phyloP scores from a whole-genome alignment of 129 eudicot species.

The Scalesia atractyloides region DNA sequence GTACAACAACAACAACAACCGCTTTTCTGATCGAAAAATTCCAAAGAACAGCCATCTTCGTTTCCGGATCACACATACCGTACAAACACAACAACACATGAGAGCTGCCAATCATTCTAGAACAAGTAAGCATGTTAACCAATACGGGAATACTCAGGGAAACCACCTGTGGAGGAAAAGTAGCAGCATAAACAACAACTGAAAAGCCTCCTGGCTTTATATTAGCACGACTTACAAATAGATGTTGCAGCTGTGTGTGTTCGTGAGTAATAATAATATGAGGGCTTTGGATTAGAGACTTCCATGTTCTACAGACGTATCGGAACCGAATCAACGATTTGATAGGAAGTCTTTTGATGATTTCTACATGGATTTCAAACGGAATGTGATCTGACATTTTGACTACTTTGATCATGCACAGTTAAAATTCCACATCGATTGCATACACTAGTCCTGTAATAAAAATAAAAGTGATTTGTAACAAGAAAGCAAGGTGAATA shows the following conservation, averaged over 20 bases:
- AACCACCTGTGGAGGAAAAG: not conserved
- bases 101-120: not conserved
- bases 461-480: too few species aligned
- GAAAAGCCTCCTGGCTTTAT: not conserved
- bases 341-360: too few species aligned
- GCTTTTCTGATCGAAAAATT: not conserved
- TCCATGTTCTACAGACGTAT: not conserved
- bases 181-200: not conserved
- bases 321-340: not conserved
- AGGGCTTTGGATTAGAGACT: not conserved
- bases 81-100: not conserved
- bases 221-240: not conserved
- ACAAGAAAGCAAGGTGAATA: too few species aligned
- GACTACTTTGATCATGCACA: too few species aligned
- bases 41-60: too few species aligned
- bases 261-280: too few species aligned
- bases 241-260: not conserved
- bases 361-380: too few species aligned
- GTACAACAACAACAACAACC: not conserved
- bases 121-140: not conserved
- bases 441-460: too few species aligned
- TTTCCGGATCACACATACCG: not conserved
- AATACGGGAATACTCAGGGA: not conserved
- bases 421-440: too few species aligned
- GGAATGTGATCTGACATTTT: too few species aligned